Base-by-base conservation (phyloP, 2,329 filamentous ascomycete genomes). In the Pyrenophora tritici-repentis region DNA sequence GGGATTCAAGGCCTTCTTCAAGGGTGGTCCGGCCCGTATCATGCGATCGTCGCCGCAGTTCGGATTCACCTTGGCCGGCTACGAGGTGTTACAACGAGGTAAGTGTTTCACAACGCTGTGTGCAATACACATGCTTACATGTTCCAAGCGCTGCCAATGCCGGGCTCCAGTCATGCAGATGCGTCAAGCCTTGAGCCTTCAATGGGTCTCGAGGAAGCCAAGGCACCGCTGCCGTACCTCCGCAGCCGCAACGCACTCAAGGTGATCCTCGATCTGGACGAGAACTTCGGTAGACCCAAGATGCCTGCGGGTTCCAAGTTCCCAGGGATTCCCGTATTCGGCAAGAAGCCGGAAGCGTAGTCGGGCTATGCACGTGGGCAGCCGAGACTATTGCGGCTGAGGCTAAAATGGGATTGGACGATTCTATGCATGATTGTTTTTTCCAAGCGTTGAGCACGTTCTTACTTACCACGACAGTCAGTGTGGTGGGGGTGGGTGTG, bases 1-100 rank as follows among this genome's bases (percentile, higher is more conserved):
- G 76, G 94, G 94, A 9, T 93, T 97, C 83, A 85, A 83, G 58
- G 94, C 94, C 20, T 99, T 99, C 82, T 99, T 97, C 86, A 97
- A 97, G 81, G 94, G 94, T 62, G 94, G 94, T 1, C 92, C 93
- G 1, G 94, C 94, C 7, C 90, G 94, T 79, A 95, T 99, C 68
- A 77, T 97, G 73, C 88, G 94, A 68, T 97, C 91, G 0, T 97
- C 91, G 10, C 94, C 94, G 13, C 94, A 99, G 73, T 99, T 99
- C 73, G 94, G 94, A 59, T 97, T 97, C 80, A 99, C 94, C 0
- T 85, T 99, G 18, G 94, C 94, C 3, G 89, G 90, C 36, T 99
- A 97, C 75, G 94, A 99, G 76, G 82, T 99, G 32, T 80, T 99
- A 42, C 91, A 97, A 77, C 89, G 81, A 55, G 57, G 58, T 59